Percentiles rank a stretch among this genome's conserved stretches.
phyloP scores from a whole-genome alignment of 2,329 filamentous ascomycete genomes.

The Neonectria sp. region DNA sequence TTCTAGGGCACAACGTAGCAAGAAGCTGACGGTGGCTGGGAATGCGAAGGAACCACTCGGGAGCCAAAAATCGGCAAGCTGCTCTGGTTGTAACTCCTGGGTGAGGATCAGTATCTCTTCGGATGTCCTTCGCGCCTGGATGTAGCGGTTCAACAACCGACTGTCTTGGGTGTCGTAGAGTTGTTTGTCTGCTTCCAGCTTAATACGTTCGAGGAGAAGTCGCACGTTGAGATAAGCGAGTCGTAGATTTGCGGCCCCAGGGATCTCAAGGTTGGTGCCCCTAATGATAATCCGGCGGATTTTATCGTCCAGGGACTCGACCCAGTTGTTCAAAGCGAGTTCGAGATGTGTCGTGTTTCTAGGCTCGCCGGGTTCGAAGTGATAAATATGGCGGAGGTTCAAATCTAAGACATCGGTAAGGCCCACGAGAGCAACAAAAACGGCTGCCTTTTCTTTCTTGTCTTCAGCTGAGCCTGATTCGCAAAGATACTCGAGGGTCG shows the following conservation, averaged over 20 bases:
- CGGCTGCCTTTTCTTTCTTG: conserved; percentile 47
- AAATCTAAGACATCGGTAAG: conserved; percentile 58
- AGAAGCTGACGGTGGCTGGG: conserved; percentile 65
- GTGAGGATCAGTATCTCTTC: conserved; percentile 66
- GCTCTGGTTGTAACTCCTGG: conserved; percentile 59
- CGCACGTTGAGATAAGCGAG: conserved; percentile 65
- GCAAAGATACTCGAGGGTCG: conserved; percentile 54
- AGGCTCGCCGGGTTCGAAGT: conserved; percentile 49
- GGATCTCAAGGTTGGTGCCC: conserved; percentile 57
- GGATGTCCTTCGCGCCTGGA: conserved; percentile 60
- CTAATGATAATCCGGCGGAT: conserved; percentile 59
- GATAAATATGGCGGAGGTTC: conserved; percentile 54
- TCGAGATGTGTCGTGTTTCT: conserved; percentile 54
- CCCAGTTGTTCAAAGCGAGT: conserved; percentile 59
- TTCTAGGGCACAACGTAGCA: conserved; percentile 64
- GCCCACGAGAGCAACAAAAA: conserved; percentile 62
- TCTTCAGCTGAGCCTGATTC: conserved; percentile 33
- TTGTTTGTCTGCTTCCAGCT: conserved; percentile 59
- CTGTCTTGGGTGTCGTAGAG: conserved; percentile 38
- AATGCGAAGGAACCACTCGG: conserved; percentile 63
- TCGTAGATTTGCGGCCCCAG: conserved; percentile 66
- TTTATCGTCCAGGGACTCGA: conserved; percentile 56
- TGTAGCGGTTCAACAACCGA: conserved; percentile 51
- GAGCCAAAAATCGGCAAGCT: conserved; percentile 66
- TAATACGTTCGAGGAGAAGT: conserved; percentile 63